Percentiles rank a stretch among this genome's conserved stretches.
phyloP scores from a whole-genome alignment of 75 land plant species.

The Pseudotsuga menziesii region DNA sequence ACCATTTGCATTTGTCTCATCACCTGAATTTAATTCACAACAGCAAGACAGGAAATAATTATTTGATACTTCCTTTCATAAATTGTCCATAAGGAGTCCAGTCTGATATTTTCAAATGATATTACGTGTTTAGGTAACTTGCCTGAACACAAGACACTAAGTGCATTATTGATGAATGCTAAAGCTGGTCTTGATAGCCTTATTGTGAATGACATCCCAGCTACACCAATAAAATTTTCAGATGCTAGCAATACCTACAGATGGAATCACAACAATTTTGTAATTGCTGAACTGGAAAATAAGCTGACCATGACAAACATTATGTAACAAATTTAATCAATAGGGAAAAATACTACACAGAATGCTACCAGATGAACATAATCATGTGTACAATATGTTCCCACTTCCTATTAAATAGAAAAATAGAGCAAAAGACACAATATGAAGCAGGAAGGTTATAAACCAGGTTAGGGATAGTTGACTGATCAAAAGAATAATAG shows the following conservation, averaged over 20 bases:
- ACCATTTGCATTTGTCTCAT: constrained; percentile 24
- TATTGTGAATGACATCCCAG: constrained; percentile 55
- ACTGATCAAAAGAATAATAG: background rate
- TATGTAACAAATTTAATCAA: background rate
- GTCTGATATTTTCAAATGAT: background rate
- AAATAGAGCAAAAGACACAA: background rate
- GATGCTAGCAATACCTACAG: constrained; percentile 62
- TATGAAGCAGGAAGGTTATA: background rate
- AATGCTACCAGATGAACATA: background rate
- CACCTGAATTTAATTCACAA: constrained; percentile 17
- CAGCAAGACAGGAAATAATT: background rate
- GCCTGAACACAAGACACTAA: constrained; percentile 55
- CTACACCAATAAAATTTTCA: constrained; percentile 42
- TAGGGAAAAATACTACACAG: background rate
- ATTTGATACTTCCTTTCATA: no score
- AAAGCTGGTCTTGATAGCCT: constrained; percentile 57
- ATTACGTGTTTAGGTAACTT: background rate
- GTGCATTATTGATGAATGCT: constrained; percentile 31
- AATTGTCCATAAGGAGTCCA: no score
- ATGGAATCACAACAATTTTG: background rate
- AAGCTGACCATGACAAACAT: background rate
- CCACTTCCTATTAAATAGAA: background rate
- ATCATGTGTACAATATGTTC: no score
- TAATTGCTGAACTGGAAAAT: background rate
- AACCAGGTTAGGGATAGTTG: background rate